Base-by-base conservation (phyloP, 2,329 filamentous ascomycete genomes). In the Tolypocladium paradoxum region DNA sequence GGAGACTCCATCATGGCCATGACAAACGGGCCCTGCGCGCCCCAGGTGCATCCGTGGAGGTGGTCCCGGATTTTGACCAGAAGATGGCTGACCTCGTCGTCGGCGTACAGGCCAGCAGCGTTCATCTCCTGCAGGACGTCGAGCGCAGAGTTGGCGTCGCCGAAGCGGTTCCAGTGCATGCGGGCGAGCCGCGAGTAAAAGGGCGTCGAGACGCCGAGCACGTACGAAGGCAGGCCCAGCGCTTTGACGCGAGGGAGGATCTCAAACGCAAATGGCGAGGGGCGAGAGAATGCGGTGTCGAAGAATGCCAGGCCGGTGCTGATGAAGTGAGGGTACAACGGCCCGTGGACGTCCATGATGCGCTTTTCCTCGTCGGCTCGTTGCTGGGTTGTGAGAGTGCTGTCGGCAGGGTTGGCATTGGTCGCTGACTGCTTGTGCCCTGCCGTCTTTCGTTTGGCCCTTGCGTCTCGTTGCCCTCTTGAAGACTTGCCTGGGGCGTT, bases 141-240 rank as follows among this genome's bases (percentile, higher is more conserved):
- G 49, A 82, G 67, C 27, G 86, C 77, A 1, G 73, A 73, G 4
- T 62, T 57, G 2, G 81, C 72, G 60, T 88, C 81, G 24, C 80
- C 76, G 57, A 81, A 79, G 12, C 80, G 77, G 35, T 70, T 66
- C 81, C 84, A 88, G 53, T 82, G 73, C 24, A 84, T 76, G 16
- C 73, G 67, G 27, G 88, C 73, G 35, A 90, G 75, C 49, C 81
- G 74, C 62, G 86, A 84, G 72, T 88, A 91, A 43, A 91, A 79
- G 0, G 77, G 72, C 0, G 85, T 86, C 20, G 83, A 83, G 6
- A 81, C 84, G 48, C 86, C 87, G 0, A 92, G 76, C 7, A 88
- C 82, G 62, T 85, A 88, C 0, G 85, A 85, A 1, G 81, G 78
- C 1, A 86, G 76, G 2, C 87, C 87, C 0, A 88, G 73, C 46